phyloP scores from a whole-genome alignment of 192 early-diverging fungal genomes.

The Rhizophagus prolifer region DNA sequence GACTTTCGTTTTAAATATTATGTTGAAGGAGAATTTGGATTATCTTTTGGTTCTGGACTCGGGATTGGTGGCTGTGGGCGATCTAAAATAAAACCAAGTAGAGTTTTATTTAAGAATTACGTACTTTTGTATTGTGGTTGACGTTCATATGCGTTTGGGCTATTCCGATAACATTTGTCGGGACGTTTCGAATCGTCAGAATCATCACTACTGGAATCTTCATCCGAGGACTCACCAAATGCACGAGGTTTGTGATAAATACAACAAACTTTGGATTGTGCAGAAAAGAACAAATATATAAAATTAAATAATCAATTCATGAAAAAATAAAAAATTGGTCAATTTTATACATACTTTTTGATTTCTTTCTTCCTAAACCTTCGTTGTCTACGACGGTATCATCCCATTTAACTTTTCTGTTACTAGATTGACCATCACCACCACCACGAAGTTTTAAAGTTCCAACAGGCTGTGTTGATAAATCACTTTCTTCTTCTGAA shows the following conservation, averaged over 20 bases:
- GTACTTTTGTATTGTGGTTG: slow-evolving; percentile 41
- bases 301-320: neutral
- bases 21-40: neutral
- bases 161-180: slow-evolving; percentile 10
- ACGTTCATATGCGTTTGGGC: slow-evolving; percentile 46
- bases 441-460: slow-evolving; percentile 53
- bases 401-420: slow-evolving; percentile 58
- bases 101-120: no score
- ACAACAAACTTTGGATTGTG: slow-evolving; percentile 57
- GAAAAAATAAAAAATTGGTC: neutral
- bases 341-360: slow-evolving; percentile 50
- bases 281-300: neutral
- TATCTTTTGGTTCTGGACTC: neutral
- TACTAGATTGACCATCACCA: slow-evolving; percentile 29
- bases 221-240: slow-evolving; percentile 44
- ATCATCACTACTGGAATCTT: slow-evolving; percentile 28
- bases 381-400: slow-evolving; percentile 64
- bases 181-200: slow-evolving; percentile 9
- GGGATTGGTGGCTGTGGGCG: neutral
- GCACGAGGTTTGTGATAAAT: slow-evolving; percentile 59
- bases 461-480: slow-evolving; percentile 29
- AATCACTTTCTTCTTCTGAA: neutral
- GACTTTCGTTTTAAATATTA: neutral
- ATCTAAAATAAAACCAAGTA: neutral
- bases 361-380: slow-evolving; percentile 60